Conservation (phyloP, 148 eudicot species). For the Polygonum aviculare region DNA sequence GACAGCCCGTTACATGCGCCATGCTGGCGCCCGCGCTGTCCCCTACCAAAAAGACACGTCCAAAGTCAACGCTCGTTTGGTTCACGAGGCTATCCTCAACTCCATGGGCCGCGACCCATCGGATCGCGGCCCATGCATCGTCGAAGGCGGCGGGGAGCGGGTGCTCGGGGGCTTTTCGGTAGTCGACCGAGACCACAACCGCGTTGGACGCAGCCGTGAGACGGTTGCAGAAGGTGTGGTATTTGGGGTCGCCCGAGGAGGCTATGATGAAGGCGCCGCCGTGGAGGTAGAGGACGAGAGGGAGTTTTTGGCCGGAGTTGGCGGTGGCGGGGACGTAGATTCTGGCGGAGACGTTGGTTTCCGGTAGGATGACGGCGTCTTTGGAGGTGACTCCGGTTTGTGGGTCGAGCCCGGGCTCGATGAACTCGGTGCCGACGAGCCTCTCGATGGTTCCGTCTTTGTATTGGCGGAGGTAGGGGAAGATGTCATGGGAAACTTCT, state of each 20-base stretch:
- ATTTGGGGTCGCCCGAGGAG: background rate
- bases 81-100: background rate
- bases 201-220: background rate
- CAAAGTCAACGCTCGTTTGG: background rate
- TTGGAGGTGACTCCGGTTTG: slow-evolving; percentile 17
- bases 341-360: background rate
- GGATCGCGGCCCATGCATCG: background rate
- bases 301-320: background rate
- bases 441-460: slow-evolving; percentile 41
- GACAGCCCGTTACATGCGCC: background rate
- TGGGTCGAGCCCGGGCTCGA: slow-evolving; percentile 32
- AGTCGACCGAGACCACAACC: background rate
- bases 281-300: background rate
- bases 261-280: slow-evolving; percentile 4
- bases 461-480: slow-evolving; percentile 41
- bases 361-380: background rate
- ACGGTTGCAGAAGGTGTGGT: background rate
- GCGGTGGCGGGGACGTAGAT: background rate
- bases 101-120: background rate
- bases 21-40: slow-evolving; percentile 2
- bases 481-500: slow-evolving; percentile 26
- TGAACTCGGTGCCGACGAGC: slow-evolving; percentile 27
- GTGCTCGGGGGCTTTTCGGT: slow-evolving; percentile 3
- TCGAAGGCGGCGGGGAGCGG: slow-evolving; percentile 3
- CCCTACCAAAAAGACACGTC: background rate